These are phyloP conservation scores for Posidonia australis DNA, from an alignment of 106 monocot genomes.

Conservation along the genomic window DNA sequence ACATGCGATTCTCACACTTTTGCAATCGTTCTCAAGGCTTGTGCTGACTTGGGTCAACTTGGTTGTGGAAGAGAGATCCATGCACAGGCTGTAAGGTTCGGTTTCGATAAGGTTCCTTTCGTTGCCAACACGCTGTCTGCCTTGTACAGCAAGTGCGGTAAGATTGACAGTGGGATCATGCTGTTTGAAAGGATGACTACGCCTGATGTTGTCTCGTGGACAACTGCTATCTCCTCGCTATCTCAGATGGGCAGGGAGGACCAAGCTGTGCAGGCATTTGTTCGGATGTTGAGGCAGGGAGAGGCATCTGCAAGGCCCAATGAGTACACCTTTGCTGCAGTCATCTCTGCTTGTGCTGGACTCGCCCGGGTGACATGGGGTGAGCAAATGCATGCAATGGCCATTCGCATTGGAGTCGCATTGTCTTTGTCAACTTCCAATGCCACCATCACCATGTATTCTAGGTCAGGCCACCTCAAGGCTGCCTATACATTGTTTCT, in stretches of 20 bases:
- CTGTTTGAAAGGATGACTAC: conserved; percentile 30
- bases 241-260: conserved; percentile 34
- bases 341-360: conserved; percentile 43
- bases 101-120: conserved; percentile 39
- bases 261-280: conserved; percentile 43
- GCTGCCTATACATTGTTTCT: conserved; percentile 34
- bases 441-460: conserved; percentile 57
- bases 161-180: conserved; percentile 12
- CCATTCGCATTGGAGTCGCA: conserved; percentile 22
- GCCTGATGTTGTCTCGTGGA: conserved; percentile 73
- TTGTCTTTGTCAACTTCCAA: conserved; percentile 39
- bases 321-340: conserved; percentile 56
- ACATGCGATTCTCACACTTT: conserved; percentile 57
- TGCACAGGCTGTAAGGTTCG: conserved; percentile 29
- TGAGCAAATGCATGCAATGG: conserved; percentile 55
- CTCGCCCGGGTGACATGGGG: conserved; percentile 20
- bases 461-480: conserved; percentile 27
- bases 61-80: conserved; percentile 56
- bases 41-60: conserved; percentile 30
- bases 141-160: conserved; percentile 51
- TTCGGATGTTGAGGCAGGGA: conserved; percentile 18
- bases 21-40: conserved; percentile 61
- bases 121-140: conserved; percentile 59
- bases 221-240: conserved; percentile 46
- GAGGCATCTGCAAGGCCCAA: conserved; percentile 34